Percentiles rank a stretch among this genome's conserved stretches.
Conservation (phyloP, 768 basidiomycete genomes). For the Tylopilus intermedius region DNA sequence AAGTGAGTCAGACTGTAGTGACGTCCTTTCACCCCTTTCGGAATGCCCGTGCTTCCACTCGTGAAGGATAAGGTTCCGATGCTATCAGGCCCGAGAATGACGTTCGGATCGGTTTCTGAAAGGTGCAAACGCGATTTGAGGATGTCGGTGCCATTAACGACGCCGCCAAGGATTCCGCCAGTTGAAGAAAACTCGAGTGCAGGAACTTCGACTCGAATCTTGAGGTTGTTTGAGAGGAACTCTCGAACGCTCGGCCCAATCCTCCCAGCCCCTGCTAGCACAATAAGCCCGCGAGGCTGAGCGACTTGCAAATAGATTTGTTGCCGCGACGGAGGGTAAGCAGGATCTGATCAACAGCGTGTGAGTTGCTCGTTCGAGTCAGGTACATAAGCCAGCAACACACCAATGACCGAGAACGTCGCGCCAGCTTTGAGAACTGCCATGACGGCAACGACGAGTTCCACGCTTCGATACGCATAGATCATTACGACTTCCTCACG, state of each 20-base stretch:
- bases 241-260: constrained; percentile 79
- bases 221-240: constrained; percentile 71
- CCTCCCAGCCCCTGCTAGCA: constrained; percentile 84
- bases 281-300: constrained; percentile 83
- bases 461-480: constrained; percentile 93
- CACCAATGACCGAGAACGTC: constrained; percentile 95
- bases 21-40: constrained; percentile 93
- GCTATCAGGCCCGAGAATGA: constrained; percentile 90
- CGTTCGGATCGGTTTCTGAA: constrained; percentile 68
- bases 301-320: constrained; percentile 91
- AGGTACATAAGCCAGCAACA: constrained; percentile 23
- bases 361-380: constrained; percentile 1
- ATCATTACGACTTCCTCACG: constrained; percentile 97
- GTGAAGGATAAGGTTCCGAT: constrained; percentile 95
- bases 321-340: constrained; percentile 91
- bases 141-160: constrained; percentile 48
- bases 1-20: constrained; percentile 98
- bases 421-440: constrained; percentile 94
- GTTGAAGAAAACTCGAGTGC: constrained; percentile 69
- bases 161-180: constrained; percentile 66
- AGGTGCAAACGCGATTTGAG: constrained; percentile 51
- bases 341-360: constrained; percentile 62
- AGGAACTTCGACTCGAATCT: constrained; percentile 87
- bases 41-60: constrained; percentile 94
- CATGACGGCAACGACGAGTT: constrained; percentile 96